Evolutionary conservation across 768 basidiomycete species (phyloP), one percentile per base, ranked within the genome.

Genomic region (Leucocoprinus birnbaumii): DNA sequence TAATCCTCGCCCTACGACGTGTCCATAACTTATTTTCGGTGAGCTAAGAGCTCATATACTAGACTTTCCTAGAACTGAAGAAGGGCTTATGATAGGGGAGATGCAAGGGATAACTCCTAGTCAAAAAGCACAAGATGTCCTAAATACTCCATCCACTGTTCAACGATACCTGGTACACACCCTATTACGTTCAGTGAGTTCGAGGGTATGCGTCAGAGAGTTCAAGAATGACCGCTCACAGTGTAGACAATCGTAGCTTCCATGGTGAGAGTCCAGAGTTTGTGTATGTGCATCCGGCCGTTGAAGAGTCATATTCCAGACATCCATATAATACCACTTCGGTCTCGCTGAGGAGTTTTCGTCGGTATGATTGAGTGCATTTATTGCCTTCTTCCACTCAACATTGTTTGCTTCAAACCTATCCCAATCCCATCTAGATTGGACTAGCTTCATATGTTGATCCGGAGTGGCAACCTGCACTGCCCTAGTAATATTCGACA

Each of bases 241-340:
- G 37, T 62, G 61, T 31, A 62, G 43, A 44, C 61, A 62, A 31
- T 62, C 61, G 22, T 53, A 53, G 10, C 22, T 53, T 37, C 44
- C 51, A 16, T 34, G 31, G 5, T n/a, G 3, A 22, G 41, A 31
- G 44, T 58, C 57, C 16, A 48, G 47, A 19, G 47, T 53, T 21
- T 58, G 52, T n/a, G 50, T 46, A 51, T 62, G 61, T n/a, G 61
- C 61, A 53, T 62, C 61, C 22, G 61, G 59, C 14, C 61, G 55
- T 35, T 62, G 61, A 21, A 60, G 43, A 24, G 59, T 19, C 61
- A 58, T 58, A 16, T 58, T 48, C 54, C 57, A 62, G n/a, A 60
- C 25, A 45, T 62, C 61, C 51, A 62, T 55, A 38, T 24, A 62
- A 7, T 50, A 34, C 61, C 61, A 62, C 34, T 53, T 56, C 3